Evolutionary conservation across 495 filamentous ascomycete genomes (phyloP).

Genomic region (Penicillium coprophilum): DNA sequence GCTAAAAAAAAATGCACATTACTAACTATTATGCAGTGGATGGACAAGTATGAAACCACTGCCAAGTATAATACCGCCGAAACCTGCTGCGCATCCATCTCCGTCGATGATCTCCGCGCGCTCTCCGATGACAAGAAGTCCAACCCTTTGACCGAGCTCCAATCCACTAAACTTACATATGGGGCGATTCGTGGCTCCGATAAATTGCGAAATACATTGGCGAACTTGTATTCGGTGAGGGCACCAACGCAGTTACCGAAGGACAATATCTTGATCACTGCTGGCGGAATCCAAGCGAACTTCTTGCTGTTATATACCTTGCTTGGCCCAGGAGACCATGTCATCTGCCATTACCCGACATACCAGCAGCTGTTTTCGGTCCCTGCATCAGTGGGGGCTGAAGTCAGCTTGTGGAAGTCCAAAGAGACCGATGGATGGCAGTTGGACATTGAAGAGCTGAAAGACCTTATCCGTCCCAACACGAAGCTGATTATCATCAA

Average conservation of each 20-base stretch:
- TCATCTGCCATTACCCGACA: conserved; percentile 85
- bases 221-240: conserved; percentile 62
- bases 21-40: conserved; percentile 61
- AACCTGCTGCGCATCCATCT: conserved; percentile 81
- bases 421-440: conserved; percentile 64
- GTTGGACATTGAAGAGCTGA: conserved; percentile 65
- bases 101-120: conserved; percentile 65
- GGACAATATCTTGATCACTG: conserved; percentile 73
- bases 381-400: conserved; percentile 73
- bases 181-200: conserved; percentile 70
- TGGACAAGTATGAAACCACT: conserved; percentile 77
- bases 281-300: conserved; percentile 84
- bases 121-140: conserved; percentile 56
- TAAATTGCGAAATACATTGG: conserved; percentile 60
- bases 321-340: conserved; percentile 78
- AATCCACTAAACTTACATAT: conserved; percentile 61
- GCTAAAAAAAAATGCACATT: not conserved
- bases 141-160: conserved; percentile 35
- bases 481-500: conserved; percentile 74
- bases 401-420: conserved; percentile 78
- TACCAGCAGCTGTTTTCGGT: conserved; percentile 87
- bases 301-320: conserved; percentile 74
- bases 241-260: conserved; percentile 50
- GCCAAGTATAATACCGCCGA: conserved; percentile 83
- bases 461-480: conserved; percentile 65